These are phyloP conservation scores for Neurospora intermedia DNA, from an alignment of 495 filamentous ascomycete species.

Conservation along the genomic window DNA sequence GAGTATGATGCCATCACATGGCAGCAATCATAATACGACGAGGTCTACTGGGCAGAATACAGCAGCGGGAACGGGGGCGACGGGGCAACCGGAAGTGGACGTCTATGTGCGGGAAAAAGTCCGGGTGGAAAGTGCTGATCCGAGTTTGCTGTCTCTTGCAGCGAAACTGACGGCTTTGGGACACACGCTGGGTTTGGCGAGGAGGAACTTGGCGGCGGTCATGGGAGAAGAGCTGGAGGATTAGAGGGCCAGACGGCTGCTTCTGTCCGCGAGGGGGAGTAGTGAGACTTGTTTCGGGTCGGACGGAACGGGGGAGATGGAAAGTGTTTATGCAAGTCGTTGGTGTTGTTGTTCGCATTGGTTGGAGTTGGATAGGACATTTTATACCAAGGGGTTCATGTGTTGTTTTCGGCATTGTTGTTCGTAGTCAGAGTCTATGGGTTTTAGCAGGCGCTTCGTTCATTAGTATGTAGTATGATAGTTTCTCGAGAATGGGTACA, in stretches of 20 bases:
- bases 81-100: slow-evolving; percentile 27
- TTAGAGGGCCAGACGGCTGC: slow-evolving; percentile 4
- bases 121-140: slow-evolving; percentile 82
- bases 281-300: background rate
- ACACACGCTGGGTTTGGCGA: slow-evolving; percentile 55
- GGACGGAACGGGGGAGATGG: background rate
- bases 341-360: slow-evolving; percentile 10
- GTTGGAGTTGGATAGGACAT: slow-evolving; percentile 17
- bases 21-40: background rate
- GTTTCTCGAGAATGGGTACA: background rate
- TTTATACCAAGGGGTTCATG: slow-evolving; percentile 14
- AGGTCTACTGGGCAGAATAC: too few relatives aligned
- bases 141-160: slow-evolving; percentile 73
- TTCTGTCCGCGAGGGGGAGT: background rate
- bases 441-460: slow-evolving; percentile 7
- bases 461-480: background rate
- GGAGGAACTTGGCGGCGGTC: slow-evolving; percentile 65
- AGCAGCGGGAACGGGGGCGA: too few relatives aligned
- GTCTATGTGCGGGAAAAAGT: slow-evolving; percentile 86
- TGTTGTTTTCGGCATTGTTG: slow-evolving; percentile 16
- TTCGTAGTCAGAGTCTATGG: slow-evolving; percentile 4
- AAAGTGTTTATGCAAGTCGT: background rate
- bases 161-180: slow-evolving; percentile 79
- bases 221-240: slow-evolving; percentile 52
- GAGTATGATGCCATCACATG: slow-evolving; percentile 2